phyloP scores from a whole-genome alignment of 148 eudicot genomes.

The Talinum fruticosum region DNA sequence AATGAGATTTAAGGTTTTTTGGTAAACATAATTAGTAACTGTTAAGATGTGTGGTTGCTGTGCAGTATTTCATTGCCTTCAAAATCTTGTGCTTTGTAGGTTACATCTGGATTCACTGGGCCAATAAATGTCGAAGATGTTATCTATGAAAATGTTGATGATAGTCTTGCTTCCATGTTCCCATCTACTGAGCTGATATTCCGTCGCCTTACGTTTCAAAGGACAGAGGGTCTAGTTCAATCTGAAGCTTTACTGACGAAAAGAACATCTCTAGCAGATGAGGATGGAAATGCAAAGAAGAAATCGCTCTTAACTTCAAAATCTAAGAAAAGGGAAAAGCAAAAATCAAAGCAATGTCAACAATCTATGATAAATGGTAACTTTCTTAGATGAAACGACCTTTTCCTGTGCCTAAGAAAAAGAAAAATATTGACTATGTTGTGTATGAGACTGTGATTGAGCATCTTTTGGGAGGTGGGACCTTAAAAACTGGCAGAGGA shows the following conservation, averaged over 20 bases:
- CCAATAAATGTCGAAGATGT: slow-evolving; percentile 78
- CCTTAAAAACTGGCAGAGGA: too few relatives aligned
- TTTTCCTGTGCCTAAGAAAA: too few relatives aligned
- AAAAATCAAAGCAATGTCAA: slow-evolving; percentile 35
- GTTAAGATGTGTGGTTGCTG: not conserved
- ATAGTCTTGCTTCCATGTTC: slow-evolving; percentile 36
- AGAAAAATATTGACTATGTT: too few relatives aligned
- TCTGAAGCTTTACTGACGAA: slow-evolving; percentile 73
- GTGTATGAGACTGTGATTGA: too few relatives aligned
- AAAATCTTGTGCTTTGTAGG: slow-evolving; percentile 42
- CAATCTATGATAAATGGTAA: slow-evolving; percentile 41
- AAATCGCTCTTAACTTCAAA: slow-evolving; percentile 41
- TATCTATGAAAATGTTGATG: slow-evolving; percentile 69
- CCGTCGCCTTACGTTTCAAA: slow-evolving; percentile 80
- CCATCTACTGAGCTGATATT: slow-evolving; percentile 54
- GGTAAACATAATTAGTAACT: too few relatives aligned
- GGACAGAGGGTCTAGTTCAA: slow-evolving; percentile 80
- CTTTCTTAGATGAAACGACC: too few relatives aligned
- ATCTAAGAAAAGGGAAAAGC: slow-evolving; percentile 54
- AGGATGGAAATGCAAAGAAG: slow-evolving; percentile 34
- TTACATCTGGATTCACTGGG: slow-evolving; percentile 71
- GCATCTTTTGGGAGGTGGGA: too few relatives aligned
- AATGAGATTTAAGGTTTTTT: too few relatives aligned
- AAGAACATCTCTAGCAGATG: slow-evolving; percentile 26
- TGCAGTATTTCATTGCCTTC: not conserved